Percentiles rank a stretch among this genome's conserved stretches.
Evolutionary conservation across 208 protist genomes (phyloP).

Genomic region (Leishmania amazonensis): DNA sequence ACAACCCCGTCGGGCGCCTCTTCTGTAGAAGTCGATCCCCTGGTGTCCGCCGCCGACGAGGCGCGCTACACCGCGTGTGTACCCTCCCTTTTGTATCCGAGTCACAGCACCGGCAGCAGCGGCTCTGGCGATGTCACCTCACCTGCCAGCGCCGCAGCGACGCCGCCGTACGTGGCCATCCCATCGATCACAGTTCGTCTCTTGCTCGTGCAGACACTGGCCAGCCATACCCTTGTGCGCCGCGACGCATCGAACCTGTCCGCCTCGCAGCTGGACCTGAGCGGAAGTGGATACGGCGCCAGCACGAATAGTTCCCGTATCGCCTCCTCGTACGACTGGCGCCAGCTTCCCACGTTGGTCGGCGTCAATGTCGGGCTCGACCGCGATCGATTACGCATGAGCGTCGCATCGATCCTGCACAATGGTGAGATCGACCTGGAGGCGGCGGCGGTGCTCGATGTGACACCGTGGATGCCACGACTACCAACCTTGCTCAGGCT

Average conservation of each 20-base stretch:
- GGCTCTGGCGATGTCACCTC: not conserved
- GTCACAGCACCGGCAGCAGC: no score
- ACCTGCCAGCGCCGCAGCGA: not conserved
- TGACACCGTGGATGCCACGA: conserved; percentile 50
- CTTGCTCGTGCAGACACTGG: conserved; percentile 53
- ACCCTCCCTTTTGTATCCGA: conserved; percentile 10
- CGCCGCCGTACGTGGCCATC: conserved; percentile 17
- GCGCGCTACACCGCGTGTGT: conserved; percentile 16
- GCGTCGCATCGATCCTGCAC: conserved; percentile 73
- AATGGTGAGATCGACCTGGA: conserved; percentile 64
- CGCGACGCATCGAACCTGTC: conserved; percentile 9
- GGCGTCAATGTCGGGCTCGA: conserved; percentile 51
- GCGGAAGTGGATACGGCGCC: conserved; percentile 1
- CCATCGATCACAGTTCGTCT: conserved; percentile 24
- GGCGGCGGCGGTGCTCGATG: conserved; percentile 56
- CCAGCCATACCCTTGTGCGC: conserved; percentile 32
- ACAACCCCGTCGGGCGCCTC: not conserved
- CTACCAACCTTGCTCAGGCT: conserved; percentile 71
- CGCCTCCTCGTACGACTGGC: conserved; percentile 46
- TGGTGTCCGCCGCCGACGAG: not conserved
- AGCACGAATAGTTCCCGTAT: conserved; percentile 15
- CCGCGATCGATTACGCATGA: conserved; percentile 62
- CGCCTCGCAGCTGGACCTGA: conserved; percentile 14
- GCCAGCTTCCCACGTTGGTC: conserved; percentile 62
- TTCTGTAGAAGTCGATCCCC: not conserved